Evolutionary conservation across 129 eudicot species (phyloP).

Genomic region (sunflower (Helianthus annuus)): DNA sequence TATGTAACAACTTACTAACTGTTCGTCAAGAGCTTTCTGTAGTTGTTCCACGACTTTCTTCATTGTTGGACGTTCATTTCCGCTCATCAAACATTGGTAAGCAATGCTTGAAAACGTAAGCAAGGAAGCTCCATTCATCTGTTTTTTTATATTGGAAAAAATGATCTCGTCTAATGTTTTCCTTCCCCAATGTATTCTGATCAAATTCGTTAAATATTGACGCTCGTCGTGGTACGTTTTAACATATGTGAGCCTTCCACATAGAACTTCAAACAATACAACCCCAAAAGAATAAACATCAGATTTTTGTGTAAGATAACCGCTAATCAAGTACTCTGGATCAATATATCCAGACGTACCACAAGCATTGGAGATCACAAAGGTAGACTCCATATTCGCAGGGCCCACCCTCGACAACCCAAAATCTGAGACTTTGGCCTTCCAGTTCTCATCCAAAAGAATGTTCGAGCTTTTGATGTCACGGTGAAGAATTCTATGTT

Average conservation of each 20-base stretch:
- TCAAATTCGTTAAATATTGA: neutral
- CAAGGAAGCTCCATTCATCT: slow-evolving; percentile 1
- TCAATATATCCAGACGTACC: slow-evolving; percentile 24
- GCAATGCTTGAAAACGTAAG: slow-evolving; percentile 12
- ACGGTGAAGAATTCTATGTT: slow-evolving; percentile 19
- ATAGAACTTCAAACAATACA: slow-evolving; percentile 15
- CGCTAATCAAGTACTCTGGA: slow-evolving; percentile 4
- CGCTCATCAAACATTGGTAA: slow-evolving; percentile 7
- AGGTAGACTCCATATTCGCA: neutral
- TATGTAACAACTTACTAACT: neutral
- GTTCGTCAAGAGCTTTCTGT: slow-evolving; percentile 15
- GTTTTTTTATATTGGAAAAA: neutral
- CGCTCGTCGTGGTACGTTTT: neutral
- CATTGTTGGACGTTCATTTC: slow-evolving; percentile 23
- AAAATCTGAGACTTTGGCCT: slow-evolving; percentile 20
- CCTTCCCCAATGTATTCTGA: neutral
- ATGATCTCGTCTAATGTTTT: neutral
- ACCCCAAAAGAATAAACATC: slow-evolving; percentile 10
- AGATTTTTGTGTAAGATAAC: neutral
- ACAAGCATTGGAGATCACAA: slow-evolving; percentile 17
- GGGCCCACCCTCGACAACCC: neutral
- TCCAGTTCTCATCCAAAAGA: slow-evolving; percentile 15
- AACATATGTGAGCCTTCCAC: neutral
- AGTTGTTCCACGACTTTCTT: neutral
- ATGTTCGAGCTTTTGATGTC: slow-evolving; percentile 17